Evolutionary conservation across 371 early-diverging fungal genomes (phyloP), one percentile per base, ranked within the genome.

Genomic region (Mucor sp.): DNA sequence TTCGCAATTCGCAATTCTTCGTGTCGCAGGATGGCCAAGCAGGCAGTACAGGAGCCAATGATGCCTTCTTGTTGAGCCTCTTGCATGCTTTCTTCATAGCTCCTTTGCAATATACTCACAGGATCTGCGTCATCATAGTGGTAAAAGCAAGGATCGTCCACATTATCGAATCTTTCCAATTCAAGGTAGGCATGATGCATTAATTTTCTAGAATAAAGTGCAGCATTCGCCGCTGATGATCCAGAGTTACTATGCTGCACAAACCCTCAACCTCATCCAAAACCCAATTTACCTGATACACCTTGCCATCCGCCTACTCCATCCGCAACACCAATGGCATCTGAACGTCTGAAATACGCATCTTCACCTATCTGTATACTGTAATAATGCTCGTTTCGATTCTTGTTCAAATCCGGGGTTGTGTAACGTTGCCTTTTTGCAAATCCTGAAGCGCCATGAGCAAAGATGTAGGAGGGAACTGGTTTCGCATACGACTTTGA

Each of bases 1-100:
- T 95, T 95, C 0, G 95, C 91, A 50, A 97, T 89, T 5, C 94
- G 86, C 43, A 97, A 81, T 77, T 95, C 95, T 67, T 95, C 92
- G 62, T 94, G 91, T 35, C 93, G 77, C 65, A 97, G 76, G 6
- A 97, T 78, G 15, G 87, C 94, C 53, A 96, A 72, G 69, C 93
- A 87, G 0, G 95, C 95, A 14, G 97, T 97, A 5, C 93, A 90
- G n/a, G 94, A 56, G 23, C 56, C 56, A 30, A 56, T 56, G 21
- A 50, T 12, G 19, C 56, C 57, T 30, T 72, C 72, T 68, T 68
- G 44, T 15, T 58, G 21, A 19, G 61, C 68, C 48, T 72, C 72
- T 43, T 58, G 32, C 62, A 65, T 65, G 21, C 68, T 68, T 43
- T 72, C 65, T 61, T 68, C 91, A 71, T 91, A 95, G 61, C 92